A percentile compares a stretch with the other conserved stretches of the same genome.
phyloP scores from a whole-genome alignment of 2,329 filamentous ascomycete genomes.

The Paraphaeosphaeria sporulosa region DNA sequence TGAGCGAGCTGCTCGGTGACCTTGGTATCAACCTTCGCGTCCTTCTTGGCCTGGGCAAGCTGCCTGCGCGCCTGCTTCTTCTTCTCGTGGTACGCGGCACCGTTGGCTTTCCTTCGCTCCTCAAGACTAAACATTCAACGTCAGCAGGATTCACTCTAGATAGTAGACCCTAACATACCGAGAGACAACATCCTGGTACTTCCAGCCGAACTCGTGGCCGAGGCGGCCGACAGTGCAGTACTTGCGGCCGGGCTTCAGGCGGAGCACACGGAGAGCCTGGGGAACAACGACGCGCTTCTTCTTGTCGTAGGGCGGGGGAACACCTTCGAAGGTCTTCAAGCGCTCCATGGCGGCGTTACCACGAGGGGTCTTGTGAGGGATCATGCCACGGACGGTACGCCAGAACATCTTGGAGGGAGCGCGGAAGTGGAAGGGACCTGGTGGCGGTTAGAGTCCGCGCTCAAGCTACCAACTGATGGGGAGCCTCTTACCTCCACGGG shows the following conservation, averaged over 20 bases:
- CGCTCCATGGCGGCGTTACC: constrained; percentile 96
- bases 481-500: constrained; percentile 82
- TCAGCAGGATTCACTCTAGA: constrained; percentile 26
- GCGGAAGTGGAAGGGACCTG: constrained; percentile 99
- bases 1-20: constrained; percentile 86
- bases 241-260: constrained; percentile 98
- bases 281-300: constrained; percentile 99
- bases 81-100: constrained; percentile 98
- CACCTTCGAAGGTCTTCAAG: constrained; percentile 99
- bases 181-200: constrained; percentile 99
- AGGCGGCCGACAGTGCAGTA: constrained; percentile 99
- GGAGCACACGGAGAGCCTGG: constrained; percentile 94
- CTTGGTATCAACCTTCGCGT: constrained; percentile 84
- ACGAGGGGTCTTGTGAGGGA: constrained; percentile 99
- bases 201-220: constrained; percentile 99
- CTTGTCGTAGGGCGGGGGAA: constrained; percentile 98
- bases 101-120: constrained; percentile 99
- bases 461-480: not conserved
- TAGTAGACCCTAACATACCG: constrained; percentile 70
- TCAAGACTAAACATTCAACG: constrained; percentile 73
- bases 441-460: constrained; percentile 30
- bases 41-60: constrained; percentile 92
- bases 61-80: constrained; percentile 97
- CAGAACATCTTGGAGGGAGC: constrained; percentile 99
- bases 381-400: constrained; percentile 99